Conservation (phyloP, 140 eudicot genomes). For the Flaveria floridana region DNA sequence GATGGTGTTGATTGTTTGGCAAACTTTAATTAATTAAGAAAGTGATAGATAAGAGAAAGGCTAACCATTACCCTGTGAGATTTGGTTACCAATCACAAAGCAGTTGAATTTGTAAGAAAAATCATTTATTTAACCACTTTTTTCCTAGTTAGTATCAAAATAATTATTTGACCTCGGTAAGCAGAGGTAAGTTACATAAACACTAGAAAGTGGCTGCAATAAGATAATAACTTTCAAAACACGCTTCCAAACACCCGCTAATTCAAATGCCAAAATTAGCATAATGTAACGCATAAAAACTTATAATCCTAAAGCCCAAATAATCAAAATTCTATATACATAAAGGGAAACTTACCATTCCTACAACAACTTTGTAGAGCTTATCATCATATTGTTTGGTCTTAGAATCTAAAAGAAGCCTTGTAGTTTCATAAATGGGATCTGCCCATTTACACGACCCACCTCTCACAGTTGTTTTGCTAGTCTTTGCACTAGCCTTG, state of each 20-base stretch:
- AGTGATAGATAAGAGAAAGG: not conserved
- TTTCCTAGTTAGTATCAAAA: not conserved
- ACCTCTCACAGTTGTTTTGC: conserved; percentile 87
- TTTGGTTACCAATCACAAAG: not conserved
- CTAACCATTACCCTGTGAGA: no score
- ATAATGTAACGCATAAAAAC: not conserved
- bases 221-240: not conserved
- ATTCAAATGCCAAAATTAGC: not conserved
- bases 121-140: not conserved
- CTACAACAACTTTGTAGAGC: conserved; percentile 83
- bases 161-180: not conserved
- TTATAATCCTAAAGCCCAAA: not conserved
- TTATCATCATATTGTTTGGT: conserved; percentile 81
- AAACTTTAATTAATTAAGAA: not conserved
- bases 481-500: conserved; percentile 83
- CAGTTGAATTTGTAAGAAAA: not conserved
- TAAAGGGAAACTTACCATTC: conserved; percentile 57
- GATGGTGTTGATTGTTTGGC: not conserved
- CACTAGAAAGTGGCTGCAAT: not conserved
- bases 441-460: conserved; percentile 98
- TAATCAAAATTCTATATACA: not conserved
- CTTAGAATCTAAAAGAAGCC: conserved; percentile 82
- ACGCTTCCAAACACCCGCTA: not conserved
- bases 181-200: not conserved
- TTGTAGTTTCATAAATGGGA: conserved; percentile 94